Evolutionary conservation across 1,284 basidiomycete species (phyloP), one percentile per base, ranked within the genome.

Genomic region (Fistulina hepatica): DNA sequence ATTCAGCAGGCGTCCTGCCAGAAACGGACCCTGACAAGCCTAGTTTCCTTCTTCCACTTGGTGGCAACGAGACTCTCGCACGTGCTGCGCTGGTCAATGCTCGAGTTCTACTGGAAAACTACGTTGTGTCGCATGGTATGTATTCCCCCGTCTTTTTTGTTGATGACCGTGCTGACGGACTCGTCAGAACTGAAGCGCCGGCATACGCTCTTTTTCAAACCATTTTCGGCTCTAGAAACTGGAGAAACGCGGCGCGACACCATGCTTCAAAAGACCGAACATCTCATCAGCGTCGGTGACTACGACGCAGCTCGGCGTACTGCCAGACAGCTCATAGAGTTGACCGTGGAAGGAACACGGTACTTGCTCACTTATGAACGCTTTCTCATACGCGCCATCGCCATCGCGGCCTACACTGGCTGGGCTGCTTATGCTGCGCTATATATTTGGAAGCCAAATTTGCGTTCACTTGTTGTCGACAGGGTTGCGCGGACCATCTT

Each of bases 311-410:
- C 75, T 0, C 69, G 81, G 11, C 46, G 51, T 13, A 52, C 58
- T 20, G 73, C 80, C 5, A 56, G 64, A 2, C 56, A 67, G 16
- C 62, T 90, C 10, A 80, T 86, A 37, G 50, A 65, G 21, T 50
- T 62, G 11, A 66, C 71, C 3, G 60, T 92, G 3, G 59, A 67
- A 33, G 89, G 88, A 0, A 60, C 90, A 15, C 71, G 74, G 31
- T 93, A 93, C 54, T 67, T 93, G 5, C 83, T 92, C 56, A 90
- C 84, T 56, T 86, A 91, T 52, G 86, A 93, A 51, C 78, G 84
- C 28, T 64, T 73, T 21, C 58, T 90, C 30, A 76, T 93, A 19
- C 72, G 76, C 17, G 59, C 54, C 1, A 75, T 92, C 41, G 83
- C 89, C 34, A 71, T 71, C 2, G 48, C 67, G 4, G 86, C 84